Conservation (phyloP, 257 asterid species). For the Plantago ovata region DNA sequence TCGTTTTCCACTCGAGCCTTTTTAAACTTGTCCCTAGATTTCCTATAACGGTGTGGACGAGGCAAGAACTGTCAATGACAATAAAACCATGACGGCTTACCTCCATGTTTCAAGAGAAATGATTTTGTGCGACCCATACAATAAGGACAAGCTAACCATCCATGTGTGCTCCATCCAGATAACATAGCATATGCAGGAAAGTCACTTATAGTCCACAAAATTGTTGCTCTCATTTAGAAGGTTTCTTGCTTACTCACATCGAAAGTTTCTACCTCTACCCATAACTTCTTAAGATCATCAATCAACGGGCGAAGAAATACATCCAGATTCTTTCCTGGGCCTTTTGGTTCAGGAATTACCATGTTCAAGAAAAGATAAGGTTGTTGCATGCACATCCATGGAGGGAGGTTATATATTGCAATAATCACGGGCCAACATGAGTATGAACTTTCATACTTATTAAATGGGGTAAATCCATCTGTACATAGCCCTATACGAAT, state of each 20-base stretch:
- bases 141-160: constrained; percentile 6
- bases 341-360: too few species aligned
- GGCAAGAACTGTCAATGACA: not conserved
- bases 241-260: not conserved
- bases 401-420: not conserved
- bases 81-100: not conserved
- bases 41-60: not conserved
- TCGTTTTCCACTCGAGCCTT: not conserved
- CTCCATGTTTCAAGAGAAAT: not conserved
- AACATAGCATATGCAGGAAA: constrained; percentile 13
- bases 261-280: not conserved
- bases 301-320: not conserved
- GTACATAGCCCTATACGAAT: not conserved
- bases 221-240: not conserved
- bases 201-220: not conserved
- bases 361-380: not conserved
- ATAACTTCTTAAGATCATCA: not conserved
- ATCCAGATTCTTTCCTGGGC: too few species aligned
- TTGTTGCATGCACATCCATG: not conserved
- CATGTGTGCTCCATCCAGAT: constrained; percentile 11
- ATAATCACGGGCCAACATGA: constrained; percentile 8
- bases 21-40: not conserved
- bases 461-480: constrained; percentile 2
- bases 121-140: constrained; percentile 1
- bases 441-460: not conserved